A percentile compares a stretch with the other conserved stretches of the same genome.
Evolutionary conservation across 1,284 basidiomycete genomes (phyloP).

Genomic region (Trametes sp.): DNA sequence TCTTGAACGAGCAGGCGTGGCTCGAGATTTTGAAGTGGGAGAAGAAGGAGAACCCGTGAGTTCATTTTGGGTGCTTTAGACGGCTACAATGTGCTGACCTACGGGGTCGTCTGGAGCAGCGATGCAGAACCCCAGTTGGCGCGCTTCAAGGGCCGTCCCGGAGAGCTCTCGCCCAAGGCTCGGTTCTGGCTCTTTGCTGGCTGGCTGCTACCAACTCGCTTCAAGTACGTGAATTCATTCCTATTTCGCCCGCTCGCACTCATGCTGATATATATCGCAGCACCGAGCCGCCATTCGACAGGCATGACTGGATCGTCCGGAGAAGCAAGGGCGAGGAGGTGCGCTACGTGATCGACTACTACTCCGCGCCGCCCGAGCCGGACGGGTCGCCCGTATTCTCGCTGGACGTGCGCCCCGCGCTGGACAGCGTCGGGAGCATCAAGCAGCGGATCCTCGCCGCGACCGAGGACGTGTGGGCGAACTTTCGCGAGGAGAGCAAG

Average conservation of each 20-base stretch:
- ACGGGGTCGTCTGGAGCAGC: slow-evolving; percentile 39
- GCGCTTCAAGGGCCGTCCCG: slow-evolving; percentile 90
- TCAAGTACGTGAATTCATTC: slow-evolving; percentile 69
- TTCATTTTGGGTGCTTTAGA: slow-evolving; percentile 18
- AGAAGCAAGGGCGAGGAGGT: slow-evolving; percentile 80
- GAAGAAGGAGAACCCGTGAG: slow-evolving; percentile 66
- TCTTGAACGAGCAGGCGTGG: slow-evolving; percentile 98
- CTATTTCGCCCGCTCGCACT: background rate
- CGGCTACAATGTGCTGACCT: slow-evolving; percentile 13
- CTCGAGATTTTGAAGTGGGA: slow-evolving; percentile 96
- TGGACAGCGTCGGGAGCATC: slow-evolving; percentile 81
- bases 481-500: slow-evolving; percentile 29
- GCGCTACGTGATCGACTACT: slow-evolving; percentile 97
- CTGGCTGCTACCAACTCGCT: slow-evolving; percentile 86
- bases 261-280: slow-evolving; percentile 49
- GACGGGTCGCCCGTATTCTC: slow-evolving; percentile 93
- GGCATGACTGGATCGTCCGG: slow-evolving; percentile 98
- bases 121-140: slow-evolving; percentile 72
- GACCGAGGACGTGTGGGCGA: slow-evolving; percentile 73
- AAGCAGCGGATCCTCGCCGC: slow-evolving; percentile 76
- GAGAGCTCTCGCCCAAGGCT: slow-evolving; percentile 90
- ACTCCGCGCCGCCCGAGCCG: slow-evolving; percentile 84
- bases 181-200: slow-evolving; percentile 86
- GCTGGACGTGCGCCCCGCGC: slow-evolving; percentile 89
- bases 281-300: slow-evolving; percentile 93